A percentile compares a stretch with the other conserved stretches of the same genome.
Evolutionary conservation across 768 basidiomycete species (phyloP).

Genomic region (Russula dissimulans): DNA sequence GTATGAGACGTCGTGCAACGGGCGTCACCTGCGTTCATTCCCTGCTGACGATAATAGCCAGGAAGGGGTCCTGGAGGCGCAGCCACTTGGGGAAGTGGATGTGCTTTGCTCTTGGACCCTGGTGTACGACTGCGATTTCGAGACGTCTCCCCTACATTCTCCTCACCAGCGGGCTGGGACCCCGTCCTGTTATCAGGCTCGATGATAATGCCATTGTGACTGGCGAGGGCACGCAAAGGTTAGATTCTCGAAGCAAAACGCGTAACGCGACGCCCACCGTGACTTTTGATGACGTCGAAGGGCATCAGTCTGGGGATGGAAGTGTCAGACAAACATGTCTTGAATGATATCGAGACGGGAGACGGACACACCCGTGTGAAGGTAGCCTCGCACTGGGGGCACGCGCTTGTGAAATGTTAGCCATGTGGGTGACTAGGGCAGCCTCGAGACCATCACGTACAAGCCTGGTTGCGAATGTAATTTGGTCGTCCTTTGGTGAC

Average conservation of each 20-base stretch:
- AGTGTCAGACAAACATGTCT: background rate
- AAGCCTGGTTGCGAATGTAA: slow-evolving; percentile 65
- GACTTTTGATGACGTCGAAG: slow-evolving; percentile 74
- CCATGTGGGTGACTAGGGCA: slow-evolving; percentile 5
- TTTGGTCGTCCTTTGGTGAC: slow-evolving; percentile 76
- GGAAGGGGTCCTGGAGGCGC: slow-evolving; percentile 33
- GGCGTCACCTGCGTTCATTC: slow-evolving; percentile 37
- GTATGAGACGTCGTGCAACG: background rate
- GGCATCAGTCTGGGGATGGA: slow-evolving; percentile 55
- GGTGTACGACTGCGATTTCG: slow-evolving; percentile 46
- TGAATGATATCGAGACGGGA: background rate
- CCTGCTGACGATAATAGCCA: slow-evolving; percentile 62
- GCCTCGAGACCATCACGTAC: slow-evolving; percentile 35
- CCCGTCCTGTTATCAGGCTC: slow-evolving; percentile 34
- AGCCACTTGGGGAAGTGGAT: slow-evolving; percentile 27
- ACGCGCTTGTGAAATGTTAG: slow-evolving; percentile 37
- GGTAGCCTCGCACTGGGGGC: slow-evolving; percentile 72
- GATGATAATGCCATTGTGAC: slow-evolving; percentile 61
- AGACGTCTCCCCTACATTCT: slow-evolving; percentile 28
- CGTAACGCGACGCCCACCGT: slow-evolving; percentile 37
- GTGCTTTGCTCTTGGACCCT: slow-evolving; percentile 29
- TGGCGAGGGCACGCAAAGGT: slow-evolving; percentile 19
- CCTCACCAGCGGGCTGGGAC: slow-evolving; percentile 21
- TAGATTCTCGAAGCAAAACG: slow-evolving; percentile 2
- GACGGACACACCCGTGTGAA: slow-evolving; percentile 59